Conservation (phyloP, 2,329 filamentous ascomycete species). For the Beauveria brongniartii region DNA sequence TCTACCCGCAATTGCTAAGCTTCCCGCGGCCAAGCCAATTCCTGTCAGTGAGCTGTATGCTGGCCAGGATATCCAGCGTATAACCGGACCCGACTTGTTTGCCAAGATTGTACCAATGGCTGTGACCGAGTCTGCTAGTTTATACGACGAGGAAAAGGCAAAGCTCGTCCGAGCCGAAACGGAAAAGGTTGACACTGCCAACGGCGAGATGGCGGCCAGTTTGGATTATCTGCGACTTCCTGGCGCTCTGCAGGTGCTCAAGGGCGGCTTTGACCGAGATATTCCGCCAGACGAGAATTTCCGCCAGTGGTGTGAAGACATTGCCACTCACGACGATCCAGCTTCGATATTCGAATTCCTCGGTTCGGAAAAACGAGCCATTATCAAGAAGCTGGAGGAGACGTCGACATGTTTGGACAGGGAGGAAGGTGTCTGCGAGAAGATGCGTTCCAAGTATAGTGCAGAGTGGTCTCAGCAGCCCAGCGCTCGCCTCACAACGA, state of each 20-base stretch:
- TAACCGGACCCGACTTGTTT: slow-evolving; percentile 95
- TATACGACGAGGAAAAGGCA: slow-evolving; percentile 98
- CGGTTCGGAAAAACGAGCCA: slow-evolving; percentile 66
- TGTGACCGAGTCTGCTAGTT: slow-evolving; percentile 90
- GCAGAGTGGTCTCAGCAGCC: slow-evolving; percentile 96
- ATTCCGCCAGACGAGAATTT: slow-evolving; percentile 86
- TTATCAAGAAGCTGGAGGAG: slow-evolving; percentile 64
- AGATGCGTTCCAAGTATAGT: slow-evolving; percentile 97
- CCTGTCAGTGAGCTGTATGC: slow-evolving; percentile 95
- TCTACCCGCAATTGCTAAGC: slow-evolving; percentile 73
- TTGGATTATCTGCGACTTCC: slow-evolving; percentile 89
- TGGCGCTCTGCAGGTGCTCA: slow-evolving; percentile 79
- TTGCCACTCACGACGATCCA: slow-evolving; percentile 78
- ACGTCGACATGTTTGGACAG: slow-evolving; percentile 86
- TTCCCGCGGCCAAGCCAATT: slow-evolving; percentile 93
- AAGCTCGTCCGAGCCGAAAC: slow-evolving; percentile 90
- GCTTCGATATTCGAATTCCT: slow-evolving; percentile 70
- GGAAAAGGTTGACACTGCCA: slow-evolving; percentile 84
- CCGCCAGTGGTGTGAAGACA: slow-evolving; percentile 84
- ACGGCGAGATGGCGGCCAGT: slow-evolving; percentile 92
- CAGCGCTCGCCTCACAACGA: slow-evolving; percentile 80
- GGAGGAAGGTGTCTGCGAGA: slow-evolving; percentile 97
- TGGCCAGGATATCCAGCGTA: slow-evolving; percentile 92
- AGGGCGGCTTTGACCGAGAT: slow-evolving; percentile 87
- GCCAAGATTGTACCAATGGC: slow-evolving; percentile 93